Evolutionary conservation across 768 basidiomycete genomes (phyloP).

Genomic region (Paxillus ammoniavirescens): DNA sequence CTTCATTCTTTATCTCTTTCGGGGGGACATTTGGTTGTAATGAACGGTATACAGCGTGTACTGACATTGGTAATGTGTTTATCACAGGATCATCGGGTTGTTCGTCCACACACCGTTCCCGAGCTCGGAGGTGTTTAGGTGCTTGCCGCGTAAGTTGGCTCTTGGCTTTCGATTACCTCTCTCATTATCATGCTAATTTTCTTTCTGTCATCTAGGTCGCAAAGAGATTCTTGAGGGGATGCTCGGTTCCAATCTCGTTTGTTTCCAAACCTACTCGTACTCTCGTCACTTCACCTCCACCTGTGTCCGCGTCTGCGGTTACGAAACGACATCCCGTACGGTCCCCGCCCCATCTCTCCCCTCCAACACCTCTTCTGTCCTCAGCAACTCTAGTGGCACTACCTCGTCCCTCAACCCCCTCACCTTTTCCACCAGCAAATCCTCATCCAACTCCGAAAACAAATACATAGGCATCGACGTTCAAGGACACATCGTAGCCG

Average conservation of each 20-base stretch:
- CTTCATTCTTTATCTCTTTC: background rate
- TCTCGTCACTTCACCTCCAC: constrained; percentile 92
- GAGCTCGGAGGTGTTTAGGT: constrained; percentile 93
- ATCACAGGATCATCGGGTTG: constrained; percentile 63
- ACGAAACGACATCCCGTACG: constrained; percentile 61
- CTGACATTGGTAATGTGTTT: background rate
- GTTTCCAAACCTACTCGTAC: constrained; percentile 98
- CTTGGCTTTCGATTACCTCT: background rate
- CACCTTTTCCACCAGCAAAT: background rate
- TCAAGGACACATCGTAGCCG: constrained; percentile 77
- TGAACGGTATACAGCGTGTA: too few species aligned
- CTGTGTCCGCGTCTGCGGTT: constrained; percentile 94
- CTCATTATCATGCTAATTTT: background rate
- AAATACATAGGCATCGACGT: constrained; percentile 64
- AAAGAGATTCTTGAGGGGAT: constrained; percentile 97
- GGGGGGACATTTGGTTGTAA: background rate
- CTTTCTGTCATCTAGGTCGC: constrained; percentile 48
- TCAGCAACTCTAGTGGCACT: background rate
- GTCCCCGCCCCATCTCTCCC: background rate
- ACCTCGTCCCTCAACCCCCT: constrained; percentile 1
- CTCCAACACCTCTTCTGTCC: constrained; percentile 6
- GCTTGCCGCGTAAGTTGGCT: constrained; percentile 70
- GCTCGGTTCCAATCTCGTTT: constrained; percentile 94
- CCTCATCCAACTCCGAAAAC: constrained; percentile 10
- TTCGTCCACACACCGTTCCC: constrained; percentile 99